phyloP scores from a whole-genome alignment of 176 grass and related monocot genomes.

The Hordeum marinum region DNA sequence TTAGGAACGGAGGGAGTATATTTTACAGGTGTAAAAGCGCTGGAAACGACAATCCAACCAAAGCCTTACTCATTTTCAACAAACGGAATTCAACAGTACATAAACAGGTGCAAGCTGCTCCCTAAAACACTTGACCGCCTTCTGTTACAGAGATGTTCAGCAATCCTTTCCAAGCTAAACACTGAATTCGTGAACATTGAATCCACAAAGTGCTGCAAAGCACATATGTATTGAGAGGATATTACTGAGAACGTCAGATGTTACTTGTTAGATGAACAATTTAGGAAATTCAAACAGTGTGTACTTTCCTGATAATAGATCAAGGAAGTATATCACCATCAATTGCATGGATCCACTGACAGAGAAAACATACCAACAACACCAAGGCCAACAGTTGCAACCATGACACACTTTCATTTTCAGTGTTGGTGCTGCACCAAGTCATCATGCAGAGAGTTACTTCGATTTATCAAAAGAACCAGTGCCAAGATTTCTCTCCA shows the following conservation, averaged over 20 bases:
- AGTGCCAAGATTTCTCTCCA: constrained; percentile 35
- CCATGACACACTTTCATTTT: neutral
- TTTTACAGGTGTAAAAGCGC: too few relatives aligned
- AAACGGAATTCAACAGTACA: neutral
- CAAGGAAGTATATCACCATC: neutral
- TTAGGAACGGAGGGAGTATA: too few relatives aligned
- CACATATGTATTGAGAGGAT: neutral
- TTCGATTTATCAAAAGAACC: constrained; percentile 22
- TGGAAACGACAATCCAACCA: too few relatives aligned
- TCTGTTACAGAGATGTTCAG: neutral
- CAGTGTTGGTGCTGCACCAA: neutral
- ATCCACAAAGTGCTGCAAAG: neutral
- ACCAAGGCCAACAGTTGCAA: neutral
- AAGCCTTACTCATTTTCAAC: neutral
- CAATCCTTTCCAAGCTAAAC: neutral
- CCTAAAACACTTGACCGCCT: neutral
- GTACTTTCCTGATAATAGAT: neutral
- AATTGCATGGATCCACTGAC: neutral
- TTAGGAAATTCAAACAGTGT: neutral
- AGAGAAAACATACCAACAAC: neutral
- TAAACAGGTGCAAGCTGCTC: too few relatives aligned
- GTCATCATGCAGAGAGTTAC: neutral
- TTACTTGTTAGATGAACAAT: neutral
- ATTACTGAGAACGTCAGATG: neutral
- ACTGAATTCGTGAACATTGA: neutral